Evolutionary conservation across 2,329 filamentous ascomycete species (phyloP), one percentile per base, ranked within the genome.

Genomic region (Myriosclerotinia curreyana): DNA sequence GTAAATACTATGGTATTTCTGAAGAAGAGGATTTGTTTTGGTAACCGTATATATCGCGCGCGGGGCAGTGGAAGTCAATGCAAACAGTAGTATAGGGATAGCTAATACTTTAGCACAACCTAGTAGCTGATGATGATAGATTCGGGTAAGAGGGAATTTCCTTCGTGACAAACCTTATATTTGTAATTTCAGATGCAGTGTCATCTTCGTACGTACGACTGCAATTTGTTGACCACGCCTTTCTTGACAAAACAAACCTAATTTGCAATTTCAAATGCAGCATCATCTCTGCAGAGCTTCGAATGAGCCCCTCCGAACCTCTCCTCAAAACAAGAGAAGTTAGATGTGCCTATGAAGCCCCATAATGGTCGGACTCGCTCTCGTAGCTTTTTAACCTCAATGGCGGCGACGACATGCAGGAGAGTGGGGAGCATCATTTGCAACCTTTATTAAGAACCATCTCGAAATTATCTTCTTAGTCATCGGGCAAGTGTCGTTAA

Each of bases 161-260:
- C 34, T 38, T 55, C 38, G 2, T 25, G 15, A 28, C 38, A 55
- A 55, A 55, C 22, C 36, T 55, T 55, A 9, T 55, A 15, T 55
- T 42, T 42, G 36, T 42, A n/a, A 55, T 42, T 31, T n/a, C 52
- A 44, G 14, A 55, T 56, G 38, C 38, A 56, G 17, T 17, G 15
- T 44, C 25, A 5, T 44, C 17, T 44, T 44, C 25, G 11, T 31
- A 8, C 20, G 20, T 44, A 8, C 20, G 20, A 5, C 12, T 31
- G 40, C 40, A 42, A 9, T 15, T n/a, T 44, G 17, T 55, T 25
- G 17, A 42, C 17, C 25, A 31, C 15, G 53, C 15, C 53, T 31
- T 55, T 44, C 40, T n/a, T 34, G n/a, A 44, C 40, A 55, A 20
- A 15, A 40, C 38, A 42, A 42, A 42, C 5, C 17, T 20, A 1